Percentiles rank a stretch among this genome's conserved stretches.
Conservation (phyloP, 192 early-diverging fungal genomes). For the Backusella mclennaniae region DNA sequence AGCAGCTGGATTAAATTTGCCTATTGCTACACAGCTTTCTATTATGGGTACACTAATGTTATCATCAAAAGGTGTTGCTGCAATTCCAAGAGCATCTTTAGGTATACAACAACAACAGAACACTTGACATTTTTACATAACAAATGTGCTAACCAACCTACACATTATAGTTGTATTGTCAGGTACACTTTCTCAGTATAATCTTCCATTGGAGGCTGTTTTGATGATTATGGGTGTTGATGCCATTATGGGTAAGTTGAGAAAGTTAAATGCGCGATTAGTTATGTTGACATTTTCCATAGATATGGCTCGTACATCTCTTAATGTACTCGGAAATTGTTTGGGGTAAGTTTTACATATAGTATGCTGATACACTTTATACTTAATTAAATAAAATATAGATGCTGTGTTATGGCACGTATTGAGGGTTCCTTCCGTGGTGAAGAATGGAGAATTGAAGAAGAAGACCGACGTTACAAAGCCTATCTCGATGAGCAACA, state of each 20-base stretch:
- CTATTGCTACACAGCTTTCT: constrained; percentile 56
- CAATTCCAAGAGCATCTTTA: constrained; percentile 57
- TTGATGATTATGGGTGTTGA: constrained; percentile 67
- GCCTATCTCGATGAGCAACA: neutral
- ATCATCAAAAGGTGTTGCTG: constrained; percentile 63
- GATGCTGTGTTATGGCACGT: constrained; percentile 54
- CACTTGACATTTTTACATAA: neutral
- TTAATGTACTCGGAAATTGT: constrained; percentile 73
- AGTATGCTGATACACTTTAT: neutral
- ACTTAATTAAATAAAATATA: neutral
- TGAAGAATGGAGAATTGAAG: constrained; percentile 35
- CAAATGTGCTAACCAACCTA: neutral
- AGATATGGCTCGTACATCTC: constrained; percentile 65
- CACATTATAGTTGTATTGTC: constrained; percentile 48
- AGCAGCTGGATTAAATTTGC: constrained; percentile 45
- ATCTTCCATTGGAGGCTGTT: constrained; percentile 57
- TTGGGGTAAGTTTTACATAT: constrained; percentile 38
- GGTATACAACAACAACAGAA: neutral
- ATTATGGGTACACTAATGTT: constrained; percentile 67
- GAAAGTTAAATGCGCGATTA: neutral
- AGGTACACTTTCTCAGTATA: constrained; percentile 50
- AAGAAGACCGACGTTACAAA: constrained; percentile 13
- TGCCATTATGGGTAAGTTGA: constrained; percentile 55
- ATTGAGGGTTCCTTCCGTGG: constrained; percentile 68
- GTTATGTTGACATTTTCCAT: constrained; percentile 13